phyloP scores from a whole-genome alignment of 139 green algal species.

The Coelastrella sp. region DNA sequence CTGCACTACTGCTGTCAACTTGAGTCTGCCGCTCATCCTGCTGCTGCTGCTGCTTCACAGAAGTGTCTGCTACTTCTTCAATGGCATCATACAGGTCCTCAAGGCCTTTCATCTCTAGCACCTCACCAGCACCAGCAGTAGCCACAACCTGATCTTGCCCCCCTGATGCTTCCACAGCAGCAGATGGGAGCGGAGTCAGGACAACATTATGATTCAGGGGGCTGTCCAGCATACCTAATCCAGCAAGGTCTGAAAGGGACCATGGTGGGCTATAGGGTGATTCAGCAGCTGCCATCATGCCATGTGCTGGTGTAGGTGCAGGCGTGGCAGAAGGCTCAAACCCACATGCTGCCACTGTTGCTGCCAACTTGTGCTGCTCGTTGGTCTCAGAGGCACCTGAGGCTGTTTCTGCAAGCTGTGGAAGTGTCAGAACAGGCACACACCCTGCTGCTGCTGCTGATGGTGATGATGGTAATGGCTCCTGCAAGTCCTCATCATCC shows the following conservation, averaged over 20 bases:
- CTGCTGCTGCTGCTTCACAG: neutral
- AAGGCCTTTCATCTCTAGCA: neutral
- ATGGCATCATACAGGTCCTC: neutral
- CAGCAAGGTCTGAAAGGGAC: neutral
- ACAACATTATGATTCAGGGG: neutral
- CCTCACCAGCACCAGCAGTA: conserved; percentile 3
- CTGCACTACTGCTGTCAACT: neutral
- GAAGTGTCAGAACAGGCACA: neutral
- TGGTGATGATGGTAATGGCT: neutral
- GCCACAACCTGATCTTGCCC: neutral
- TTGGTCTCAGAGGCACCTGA: neutral
- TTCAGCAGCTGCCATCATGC: neutral
- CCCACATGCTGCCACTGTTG: neutral
- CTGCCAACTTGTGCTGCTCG: neutral
- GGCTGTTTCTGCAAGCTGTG: neutral
- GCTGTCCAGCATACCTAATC: too few species aligned
- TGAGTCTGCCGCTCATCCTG: neutral
- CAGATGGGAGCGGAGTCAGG: neutral
- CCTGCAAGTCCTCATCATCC: neutral
- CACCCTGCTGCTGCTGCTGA: neutral
- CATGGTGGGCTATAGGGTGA: neutral
- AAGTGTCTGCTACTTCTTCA: neutral
- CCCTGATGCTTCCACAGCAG: neutral
- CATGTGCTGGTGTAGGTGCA: neutral
- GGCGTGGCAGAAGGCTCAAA: neutral